phyloP scores from a whole-genome alignment of 1,284 basidiomycete species.

The Apiotrichum sp. region DNA sequence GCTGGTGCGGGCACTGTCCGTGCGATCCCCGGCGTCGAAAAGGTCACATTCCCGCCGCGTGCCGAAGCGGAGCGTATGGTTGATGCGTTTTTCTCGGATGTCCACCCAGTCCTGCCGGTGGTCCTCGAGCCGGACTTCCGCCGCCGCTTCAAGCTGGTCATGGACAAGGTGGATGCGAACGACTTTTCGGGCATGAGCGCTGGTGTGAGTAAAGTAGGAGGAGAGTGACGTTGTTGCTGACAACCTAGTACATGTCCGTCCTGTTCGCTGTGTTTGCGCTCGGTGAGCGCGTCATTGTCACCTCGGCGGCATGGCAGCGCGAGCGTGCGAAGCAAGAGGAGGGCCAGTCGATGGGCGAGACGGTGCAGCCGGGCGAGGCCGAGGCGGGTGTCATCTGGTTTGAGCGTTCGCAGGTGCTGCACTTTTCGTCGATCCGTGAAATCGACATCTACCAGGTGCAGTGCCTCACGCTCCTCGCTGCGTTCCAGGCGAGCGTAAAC shows the following conservation, averaged over 20 bases:
- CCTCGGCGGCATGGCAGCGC: constrained; percentile 56
- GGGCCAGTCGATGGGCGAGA: constrained; percentile 21
- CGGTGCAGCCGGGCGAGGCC: constrained; percentile 38
- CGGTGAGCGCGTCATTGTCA: constrained; percentile 55
- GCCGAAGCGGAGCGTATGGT: constrained; percentile 80
- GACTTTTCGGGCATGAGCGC: constrained; percentile 15
- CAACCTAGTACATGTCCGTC: constrained; percentile 69
- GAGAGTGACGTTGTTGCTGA: constrained; percentile 39
- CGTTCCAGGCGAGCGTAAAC: constrained; percentile 81
- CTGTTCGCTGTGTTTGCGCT: constrained; percentile 77
- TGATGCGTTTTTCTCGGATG: constrained; percentile 71
- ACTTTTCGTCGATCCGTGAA: constrained; percentile 79
- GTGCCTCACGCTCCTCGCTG: constrained; percentile 76
- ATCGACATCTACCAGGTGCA: constrained; percentile 74
- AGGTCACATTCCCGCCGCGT: constrained; percentile 76
- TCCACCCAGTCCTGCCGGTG: constrained; percentile 78
- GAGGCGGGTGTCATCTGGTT: constrained; percentile 43
- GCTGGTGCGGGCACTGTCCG: constrained; percentile 80
- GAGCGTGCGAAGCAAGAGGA: constrained; percentile 54
- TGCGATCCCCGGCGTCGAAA: constrained; percentile 72
- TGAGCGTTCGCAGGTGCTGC: constrained; percentile 64
- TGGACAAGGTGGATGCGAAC: constrained; percentile 53
- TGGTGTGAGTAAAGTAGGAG: constrained; percentile 9
- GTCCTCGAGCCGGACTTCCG: constrained; percentile 76
- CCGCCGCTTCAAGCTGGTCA: constrained; percentile 61